Base-by-base conservation (phyloP, 202 grass and related monocot species). In the Setaria italica region DNA sequence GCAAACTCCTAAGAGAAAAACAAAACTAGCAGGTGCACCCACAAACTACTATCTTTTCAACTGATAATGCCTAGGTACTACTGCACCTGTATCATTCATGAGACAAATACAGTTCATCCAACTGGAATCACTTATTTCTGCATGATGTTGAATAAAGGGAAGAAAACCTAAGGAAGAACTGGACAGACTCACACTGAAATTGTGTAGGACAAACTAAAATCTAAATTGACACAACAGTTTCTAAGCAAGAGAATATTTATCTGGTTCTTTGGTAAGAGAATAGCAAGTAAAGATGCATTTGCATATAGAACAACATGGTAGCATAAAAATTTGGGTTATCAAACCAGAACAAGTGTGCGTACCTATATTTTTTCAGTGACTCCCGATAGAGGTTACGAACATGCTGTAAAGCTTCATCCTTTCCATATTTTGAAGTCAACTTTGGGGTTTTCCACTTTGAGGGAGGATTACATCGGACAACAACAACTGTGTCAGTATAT, bases 351-450 rank as follows among this genome's bases (percentile, higher is more conserved):
- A 80, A 83, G 82, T 57, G 58, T 62, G 35, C 70, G 9, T 80
- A 94, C 95, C 84, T 95, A 81, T 95, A 92, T 87, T 91, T 93
- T 71, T 88, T 77, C n/a, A 98, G 62, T 67, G 90, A 94, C 70
- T 91, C 91, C 32, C 20, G 48, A 83, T 98, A 95, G 90, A 98
- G 90, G 88, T 85, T 84, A 29, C 82, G 82, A 39, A 95, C 79
- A 82, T 92, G 80, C 56, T 91, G 90, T 25, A 95, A 58, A 72
- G 93, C 90, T 89, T 99, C 89, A 62, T 99, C 93, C 76, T 89
- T 86, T 70, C 85, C 85, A 58, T 94, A 99, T 85, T 92, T 94
- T 78, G 91, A 85, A 75, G 82, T 85, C 76, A 92, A 41, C 49
- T 99, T 94, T 64, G 86, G 96, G 49, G 70, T 87, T 85, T 63